Evolutionary conservation across 495 filamentous ascomycete genomes (phyloP), one percentile per base, ranked within the genome.

Genomic region (Aspergillus nanangensis): DNA sequence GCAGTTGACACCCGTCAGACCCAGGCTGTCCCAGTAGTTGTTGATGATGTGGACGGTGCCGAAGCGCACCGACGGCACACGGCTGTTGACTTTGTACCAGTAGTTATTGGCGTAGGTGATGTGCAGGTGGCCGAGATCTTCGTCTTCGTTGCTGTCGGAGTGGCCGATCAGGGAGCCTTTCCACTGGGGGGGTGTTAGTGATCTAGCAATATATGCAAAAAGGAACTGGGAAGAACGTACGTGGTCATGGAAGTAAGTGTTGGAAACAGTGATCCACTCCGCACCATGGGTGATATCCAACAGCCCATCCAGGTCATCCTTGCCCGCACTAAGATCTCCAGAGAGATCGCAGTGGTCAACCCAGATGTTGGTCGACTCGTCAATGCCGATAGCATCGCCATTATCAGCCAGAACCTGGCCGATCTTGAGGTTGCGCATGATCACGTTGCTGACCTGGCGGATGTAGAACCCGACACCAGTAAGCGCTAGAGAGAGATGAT

Each of bases 371-470:
- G 14, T 18, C n/a, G 44, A 46, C 13, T 17, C 44, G 14, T 46
- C 44, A 25, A 46, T 38, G 23, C 44, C 44, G 14, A 46, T 38
- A 15, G 44, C 44, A 31, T 46, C 44, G 34, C 44, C 44, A 23
- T 46, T 46, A 14, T 46, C 44, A n/a, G 44, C 44, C 9, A 37
- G 32, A 8, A 46, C 44, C 34, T 46, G 21, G 44, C 22, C 17
- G 44, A 46, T 46, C 44, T 46, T 46, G n/a, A 46, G 18, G 35
- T 46, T 46, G 1, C 44, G 44, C 44, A 46, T 46, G 44, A 46
- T 46, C 1, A 46, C 44, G 10, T 46, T 46, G 34, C 19, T 38
- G 14, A 36, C 31, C 13, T n/a, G 44, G 9, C 44, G 44, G 21
- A 46, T 46, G 23, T 46, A 46, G 44, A 46, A 46, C 14, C 44